Conservation (phyloP, 2,329 filamentous ascomycete genomes). For the Claviceps sp. region DNA sequence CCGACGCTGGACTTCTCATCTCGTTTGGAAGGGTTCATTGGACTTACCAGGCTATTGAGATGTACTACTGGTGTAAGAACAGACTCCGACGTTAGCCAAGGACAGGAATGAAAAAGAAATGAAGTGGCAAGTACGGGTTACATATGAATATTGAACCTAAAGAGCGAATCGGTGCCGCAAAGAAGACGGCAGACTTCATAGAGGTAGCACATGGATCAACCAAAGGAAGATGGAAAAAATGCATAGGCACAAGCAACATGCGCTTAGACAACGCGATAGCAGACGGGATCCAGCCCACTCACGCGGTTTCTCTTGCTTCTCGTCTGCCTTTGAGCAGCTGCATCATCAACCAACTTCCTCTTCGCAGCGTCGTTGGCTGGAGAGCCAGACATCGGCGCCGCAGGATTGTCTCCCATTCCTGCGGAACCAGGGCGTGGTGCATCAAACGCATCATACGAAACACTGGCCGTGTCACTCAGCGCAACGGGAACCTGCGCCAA, state of each 20-base stretch:
- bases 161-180: neutral
- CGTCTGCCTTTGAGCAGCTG: constrained; percentile 36
- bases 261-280: neutral
- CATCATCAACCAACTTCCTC: constrained; percentile 30
- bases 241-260: neutral
- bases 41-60: constrained; percentile 47
- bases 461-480: constrained; percentile 16
- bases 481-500: constrained; percentile 27
- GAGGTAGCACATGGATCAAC: neutral
- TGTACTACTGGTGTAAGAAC: constrained; percentile 31
- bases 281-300: constrained; percentile 16
- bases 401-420: constrained; percentile 37
- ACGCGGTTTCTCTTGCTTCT: constrained; percentile 48
- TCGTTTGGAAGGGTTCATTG: neutral
- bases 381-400: constrained; percentile 10
- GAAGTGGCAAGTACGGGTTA: neutral
- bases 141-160: neutral
- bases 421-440: constrained; percentile 23
- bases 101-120: neutral
- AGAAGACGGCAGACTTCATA: neutral
- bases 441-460: constrained; percentile 21
- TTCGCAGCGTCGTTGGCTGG: constrained; percentile 15
- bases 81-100: neutral
- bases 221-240: neutral
- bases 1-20: neutral